Evolutionary conservation across 139 green algal species (phyloP).

Genomic region (Coelastrella sp.): DNA sequence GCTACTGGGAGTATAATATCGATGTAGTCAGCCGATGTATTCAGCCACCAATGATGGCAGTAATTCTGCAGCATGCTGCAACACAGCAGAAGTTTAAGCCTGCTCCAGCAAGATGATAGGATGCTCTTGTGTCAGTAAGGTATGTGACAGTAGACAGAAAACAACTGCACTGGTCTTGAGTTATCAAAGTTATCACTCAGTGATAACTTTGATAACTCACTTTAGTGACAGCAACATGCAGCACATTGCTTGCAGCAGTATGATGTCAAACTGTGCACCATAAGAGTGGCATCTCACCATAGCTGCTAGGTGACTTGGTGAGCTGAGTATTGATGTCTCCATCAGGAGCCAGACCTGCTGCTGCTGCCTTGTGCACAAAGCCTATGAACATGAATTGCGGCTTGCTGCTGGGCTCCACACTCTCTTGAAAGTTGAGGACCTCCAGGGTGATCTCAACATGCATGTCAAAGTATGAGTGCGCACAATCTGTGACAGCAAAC

Average conservation of each 20-base stretch:
- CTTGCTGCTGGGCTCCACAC: neutral
- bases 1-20: no score
- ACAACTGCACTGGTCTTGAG: no score
- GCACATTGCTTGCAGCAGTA: neutral
- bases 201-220: no score
- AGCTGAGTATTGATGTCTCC: conserved; percentile 31
- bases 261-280: neutral
- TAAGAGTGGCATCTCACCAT: neutral
- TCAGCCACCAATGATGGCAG: no score
- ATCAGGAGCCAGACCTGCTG: neutral
- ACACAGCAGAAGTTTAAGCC: no score
- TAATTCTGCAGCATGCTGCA: no score
- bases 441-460: conserved; percentile 3
- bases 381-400: neutral
- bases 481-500: conserved; percentile 27
- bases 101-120: no score
- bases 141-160: no score
- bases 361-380: conserved; percentile 10
- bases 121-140: no score
- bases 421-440: neutral
- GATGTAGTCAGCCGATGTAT: no score
- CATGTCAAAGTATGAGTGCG: conserved; percentile 42
- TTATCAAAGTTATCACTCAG: no score
- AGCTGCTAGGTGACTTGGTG: conserved; percentile 20
- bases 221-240: no score